A percentile compares a stretch with the other conserved stretches of the same genome.
phyloP scores from a whole-genome alignment of 108 stramenopile genomes.

The Conticribra guillardii region DNA sequence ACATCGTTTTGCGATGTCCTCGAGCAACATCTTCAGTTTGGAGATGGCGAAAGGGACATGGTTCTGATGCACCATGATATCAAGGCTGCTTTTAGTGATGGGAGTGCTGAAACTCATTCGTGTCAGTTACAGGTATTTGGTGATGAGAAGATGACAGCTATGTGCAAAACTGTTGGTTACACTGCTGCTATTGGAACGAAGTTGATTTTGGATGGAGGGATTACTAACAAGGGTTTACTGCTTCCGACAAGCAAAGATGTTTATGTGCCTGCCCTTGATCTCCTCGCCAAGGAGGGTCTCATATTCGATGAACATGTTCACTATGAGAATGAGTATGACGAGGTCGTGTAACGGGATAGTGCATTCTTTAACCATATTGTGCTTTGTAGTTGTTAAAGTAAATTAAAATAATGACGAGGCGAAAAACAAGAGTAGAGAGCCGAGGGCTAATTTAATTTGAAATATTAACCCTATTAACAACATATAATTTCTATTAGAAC shows the following conservation, averaged over 20 bases:
- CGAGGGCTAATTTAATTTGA: too few relatives aligned
- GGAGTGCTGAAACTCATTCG: constrained; percentile 52
- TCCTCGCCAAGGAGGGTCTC: constrained; percentile 25
- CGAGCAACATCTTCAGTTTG: constrained; percentile 52
- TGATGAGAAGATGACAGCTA: constrained; percentile 63
- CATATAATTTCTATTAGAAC: not conserved
- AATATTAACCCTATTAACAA: not conserved
- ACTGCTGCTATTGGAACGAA: constrained; percentile 67
- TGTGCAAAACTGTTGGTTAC: constrained; percentile 82
- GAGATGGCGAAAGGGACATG: constrained; percentile 68
- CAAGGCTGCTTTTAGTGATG: constrained; percentile 58
- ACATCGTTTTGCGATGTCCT: constrained; percentile 64
- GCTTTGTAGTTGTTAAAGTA: too few relatives aligned
- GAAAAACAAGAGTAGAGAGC: too few relatives aligned
- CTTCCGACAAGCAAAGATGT: constrained; percentile 32
- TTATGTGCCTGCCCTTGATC: constrained; percentile 29
- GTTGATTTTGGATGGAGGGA: constrained; percentile 57
- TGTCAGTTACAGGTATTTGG: constrained; percentile 67
- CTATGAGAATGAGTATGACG: constrained; percentile 14
- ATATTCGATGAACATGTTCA: constrained; percentile 23
- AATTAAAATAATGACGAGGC: too few relatives aligned
- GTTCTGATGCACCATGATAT: constrained; percentile 76
- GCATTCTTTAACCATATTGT: too few relatives aligned
- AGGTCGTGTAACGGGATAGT: constrained; percentile 1
- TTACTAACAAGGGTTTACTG: constrained; percentile 29